Evolutionary conservation across 768 basidiomycete genomes (phyloP).

Genomic region (Tylopilus rubrobrunneus): DNA sequence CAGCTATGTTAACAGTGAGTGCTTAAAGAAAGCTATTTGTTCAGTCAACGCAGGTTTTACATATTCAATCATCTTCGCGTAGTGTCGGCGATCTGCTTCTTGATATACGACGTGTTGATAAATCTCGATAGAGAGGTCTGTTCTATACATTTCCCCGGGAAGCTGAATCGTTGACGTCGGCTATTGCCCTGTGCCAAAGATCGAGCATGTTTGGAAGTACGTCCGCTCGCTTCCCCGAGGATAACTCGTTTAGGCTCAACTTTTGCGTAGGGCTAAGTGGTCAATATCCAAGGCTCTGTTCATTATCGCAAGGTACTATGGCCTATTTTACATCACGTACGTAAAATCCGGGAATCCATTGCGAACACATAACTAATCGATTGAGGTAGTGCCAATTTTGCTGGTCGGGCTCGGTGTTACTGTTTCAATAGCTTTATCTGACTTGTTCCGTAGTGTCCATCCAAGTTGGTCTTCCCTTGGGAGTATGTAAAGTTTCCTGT

Average conservation of each 20-base stretch:
- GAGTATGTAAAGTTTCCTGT: background rate
- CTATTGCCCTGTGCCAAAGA: background rate
- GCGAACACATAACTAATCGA: background rate
- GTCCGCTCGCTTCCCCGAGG: background rate
- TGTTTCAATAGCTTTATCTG: background rate
- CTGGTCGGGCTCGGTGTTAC: background rate
- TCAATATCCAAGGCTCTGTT: background rate
- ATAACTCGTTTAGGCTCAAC: background rate
- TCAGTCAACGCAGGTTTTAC: background rate
- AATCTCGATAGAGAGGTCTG: slow-evolving; percentile 8
- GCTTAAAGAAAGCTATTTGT: background rate
- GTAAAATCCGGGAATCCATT: background rate
- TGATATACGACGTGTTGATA: slow-evolving; percentile 2
- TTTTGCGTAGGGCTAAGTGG: background rate
- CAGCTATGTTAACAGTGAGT: background rate
- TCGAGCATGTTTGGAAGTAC: slow-evolving; percentile 4
- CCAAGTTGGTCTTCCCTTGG: background rate
- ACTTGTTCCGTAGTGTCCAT: background rate
- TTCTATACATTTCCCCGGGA: no score
- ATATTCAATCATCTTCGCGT: background rate
- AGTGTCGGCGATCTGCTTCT: background rate
- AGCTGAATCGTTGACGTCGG: background rate
- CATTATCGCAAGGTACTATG: slow-evolving; percentile 6
- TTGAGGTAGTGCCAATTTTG: background rate
- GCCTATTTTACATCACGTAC: background rate